Percentiles rank a stretch among this genome's conserved stretches.
These are phyloP conservation scores for Berkeleyomyces basicola DNA, from an alignment of 2,329 filamentous ascomycete genomes.

Conservation along the genomic window DNA sequence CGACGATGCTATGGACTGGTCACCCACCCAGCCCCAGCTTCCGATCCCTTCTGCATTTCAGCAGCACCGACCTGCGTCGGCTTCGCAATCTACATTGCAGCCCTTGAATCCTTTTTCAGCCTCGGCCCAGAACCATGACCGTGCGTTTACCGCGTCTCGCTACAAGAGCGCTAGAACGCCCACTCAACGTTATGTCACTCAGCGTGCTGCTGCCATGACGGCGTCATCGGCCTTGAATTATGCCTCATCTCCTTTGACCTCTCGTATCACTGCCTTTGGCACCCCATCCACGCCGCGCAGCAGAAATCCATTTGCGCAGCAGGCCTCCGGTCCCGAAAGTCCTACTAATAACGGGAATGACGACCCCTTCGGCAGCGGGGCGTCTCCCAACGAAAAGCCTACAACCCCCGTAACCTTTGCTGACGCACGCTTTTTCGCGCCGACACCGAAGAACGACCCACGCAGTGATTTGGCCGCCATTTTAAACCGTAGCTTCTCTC, in stretches of 20 bases:
- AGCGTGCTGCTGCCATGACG: constrained; percentile 9
- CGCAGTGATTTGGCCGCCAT: constrained; percentile 22
- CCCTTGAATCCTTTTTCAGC: constrained; percentile 10
- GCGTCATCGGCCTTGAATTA: constrained; percentile 2
- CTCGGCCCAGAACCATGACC: neutral
- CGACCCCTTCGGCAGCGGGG: neutral
- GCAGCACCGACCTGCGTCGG: constrained; percentile 16
- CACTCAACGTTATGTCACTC: constrained; percentile 7
- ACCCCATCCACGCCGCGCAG: neutral
- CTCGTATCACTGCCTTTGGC: neutral
- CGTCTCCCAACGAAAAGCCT: neutral
- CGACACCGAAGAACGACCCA: constrained; percentile 20
- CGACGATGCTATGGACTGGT: constrained; percentile 52
- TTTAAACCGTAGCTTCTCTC: constrained; percentile 22
- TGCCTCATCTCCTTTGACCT: neutral
- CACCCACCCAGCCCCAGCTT: constrained; percentile 34
- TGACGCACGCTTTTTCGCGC: constrained; percentile 36
- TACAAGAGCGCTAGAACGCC: constrained; percentile 45
- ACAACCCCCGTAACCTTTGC: constrained; percentile 26
- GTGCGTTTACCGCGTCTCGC: neutral
- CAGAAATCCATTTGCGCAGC: neutral
- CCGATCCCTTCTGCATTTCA: constrained; percentile 28
- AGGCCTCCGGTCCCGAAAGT: neutral
- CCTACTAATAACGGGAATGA: neutral
- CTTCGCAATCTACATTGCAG: neutral